Base-by-base conservation (phyloP, 805 yeast species). In the Metschnikowia lachancei region DNA sequence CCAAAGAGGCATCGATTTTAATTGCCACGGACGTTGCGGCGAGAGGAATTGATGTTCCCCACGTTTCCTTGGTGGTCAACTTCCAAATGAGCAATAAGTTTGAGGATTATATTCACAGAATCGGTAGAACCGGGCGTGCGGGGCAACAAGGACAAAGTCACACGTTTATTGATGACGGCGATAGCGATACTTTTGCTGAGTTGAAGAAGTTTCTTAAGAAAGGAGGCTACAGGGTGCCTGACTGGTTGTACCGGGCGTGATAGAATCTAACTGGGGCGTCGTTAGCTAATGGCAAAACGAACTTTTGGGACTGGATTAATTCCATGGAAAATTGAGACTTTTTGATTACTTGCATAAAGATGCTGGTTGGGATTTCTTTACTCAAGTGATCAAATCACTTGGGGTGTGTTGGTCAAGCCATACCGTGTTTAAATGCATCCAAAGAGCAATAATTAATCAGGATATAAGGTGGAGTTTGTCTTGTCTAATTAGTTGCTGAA, bases 121-220 rank as follows among this genome's bases (percentile, higher is more conserved):
- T 92, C 41, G 99, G 99, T 47, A 82, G 99, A 67, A 92, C 99
- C 0, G 99, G 98, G 32, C 80, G 99, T 64, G 97, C 96, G 0
- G 98, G 97, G 0, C 80, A 78, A 39, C 62, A 61, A 5, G 99
- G 99, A 37, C 72, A 77, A 9, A 85, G 96, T 4, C 70, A 83
- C 11, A 85, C 97, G 0, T 86, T 87, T 53, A 63, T 90, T 51
- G 80, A 78, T 45, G 75, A 75, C 11, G 74, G 74, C 3, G 91
- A 85, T 55, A 63, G 66, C 12, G 76, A 69, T 1, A 66, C 81
- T 1, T 72, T 85, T 44, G 63, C 65, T 43, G 83, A 77, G 51
- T 62, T 83, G 57, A 70, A 72, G 59, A 67, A 68, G 52, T 75
- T 80, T 65, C 64, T 83, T 42, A 55, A 60, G n/a, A 59, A 54